Evolutionary conservation across 129 eudicot genomes (phyloP).

Genomic region (Artemisia argyi): DNA sequence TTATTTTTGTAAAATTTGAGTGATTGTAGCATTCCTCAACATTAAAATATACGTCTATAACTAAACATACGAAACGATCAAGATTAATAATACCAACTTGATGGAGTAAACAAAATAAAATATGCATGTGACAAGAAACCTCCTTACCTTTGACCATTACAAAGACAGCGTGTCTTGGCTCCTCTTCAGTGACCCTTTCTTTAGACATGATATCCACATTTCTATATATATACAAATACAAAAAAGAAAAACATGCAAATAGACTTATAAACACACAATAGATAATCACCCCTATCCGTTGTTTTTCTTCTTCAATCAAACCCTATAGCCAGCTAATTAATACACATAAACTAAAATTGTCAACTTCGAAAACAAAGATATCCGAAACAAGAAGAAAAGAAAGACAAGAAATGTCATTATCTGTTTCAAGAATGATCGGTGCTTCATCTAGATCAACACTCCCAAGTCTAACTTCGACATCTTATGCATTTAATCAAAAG

Average conservation of each 20-base stretch:
- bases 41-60: too few relatives aligned
- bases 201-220: not conserved
- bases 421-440: conserved; percentile 16
- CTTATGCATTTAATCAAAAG: not conserved
- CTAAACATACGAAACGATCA: not conserved
- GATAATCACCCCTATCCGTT: not conserved
- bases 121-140: conserved; percentile 27
- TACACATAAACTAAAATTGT: not conserved
- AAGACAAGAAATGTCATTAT: conserved; percentile 23
- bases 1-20: too few relatives aligned
- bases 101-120: conserved; percentile 8
- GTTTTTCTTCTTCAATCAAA: not conserved
- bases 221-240: not conserved
- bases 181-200: conserved; percentile 18
- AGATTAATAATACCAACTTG: not conserved
- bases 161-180: conserved; percentile 17
- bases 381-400: not conserved
- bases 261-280: not conserved
- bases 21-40: too few relatives aligned
- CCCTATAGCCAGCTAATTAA: not conserved
- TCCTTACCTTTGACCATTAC: conserved; percentile 20
- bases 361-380: not conserved
- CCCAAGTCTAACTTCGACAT: not conserved
- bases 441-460: conserved; percentile 9
- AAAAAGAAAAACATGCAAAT: not conserved